Conservation (phyloP, 2,329 filamentous ascomycete genomes). For the Fusarium siculi region DNA sequence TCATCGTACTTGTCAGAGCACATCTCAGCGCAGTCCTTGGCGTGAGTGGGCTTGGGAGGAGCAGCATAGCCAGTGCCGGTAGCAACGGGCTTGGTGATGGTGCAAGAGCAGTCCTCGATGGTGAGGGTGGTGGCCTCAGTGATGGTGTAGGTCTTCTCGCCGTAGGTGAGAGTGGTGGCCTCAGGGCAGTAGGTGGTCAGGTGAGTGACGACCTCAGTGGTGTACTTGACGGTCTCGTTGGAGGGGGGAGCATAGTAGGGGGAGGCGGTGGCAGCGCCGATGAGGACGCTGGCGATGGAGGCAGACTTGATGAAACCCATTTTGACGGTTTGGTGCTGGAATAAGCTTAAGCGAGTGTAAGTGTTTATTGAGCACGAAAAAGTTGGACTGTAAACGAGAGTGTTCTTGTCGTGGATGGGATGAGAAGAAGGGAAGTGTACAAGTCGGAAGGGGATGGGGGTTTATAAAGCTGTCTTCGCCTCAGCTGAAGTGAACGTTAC, state of each 20-base stretch:
- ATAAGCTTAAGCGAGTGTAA: slow-evolving; percentile 3
- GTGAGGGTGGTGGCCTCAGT: slow-evolving; percentile 71
- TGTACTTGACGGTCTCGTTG: slow-evolving; percentile 56
- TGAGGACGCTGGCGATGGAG: slow-evolving; percentile 25
- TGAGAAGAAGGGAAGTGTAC: neutral
- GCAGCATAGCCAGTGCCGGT: slow-evolving; percentile 17
- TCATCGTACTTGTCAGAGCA: slow-evolving; percentile 30
- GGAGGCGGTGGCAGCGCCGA: slow-evolving; percentile 31
- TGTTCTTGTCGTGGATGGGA: slow-evolving; percentile 17
- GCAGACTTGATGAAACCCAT: slow-evolving; percentile 39
- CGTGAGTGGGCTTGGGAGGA: slow-evolving; percentile 23
- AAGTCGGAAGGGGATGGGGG: neutral
- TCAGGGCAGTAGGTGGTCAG: slow-evolving; percentile 75
- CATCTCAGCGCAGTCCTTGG: slow-evolving; percentile 27
- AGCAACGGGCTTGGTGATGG: slow-evolving; percentile 58
- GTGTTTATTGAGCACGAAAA: neutral
- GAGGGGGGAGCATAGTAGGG: slow-evolving; percentile 29
- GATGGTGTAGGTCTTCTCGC: slow-evolving; percentile 71
- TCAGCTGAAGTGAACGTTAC: neutral
- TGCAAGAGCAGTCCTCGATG: slow-evolving; percentile 74
- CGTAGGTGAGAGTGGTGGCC: slow-evolving; percentile 68
- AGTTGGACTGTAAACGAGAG: slow-evolving; percentile 13
- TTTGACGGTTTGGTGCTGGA: slow-evolving; percentile 20
- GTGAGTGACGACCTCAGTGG: slow-evolving; percentile 70
- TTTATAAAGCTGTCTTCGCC: slow-evolving; percentile 5